Evolutionary conservation across 805 yeast species (phyloP).

Genomic region (Wickerhamiella vanderwaltii): DNA sequence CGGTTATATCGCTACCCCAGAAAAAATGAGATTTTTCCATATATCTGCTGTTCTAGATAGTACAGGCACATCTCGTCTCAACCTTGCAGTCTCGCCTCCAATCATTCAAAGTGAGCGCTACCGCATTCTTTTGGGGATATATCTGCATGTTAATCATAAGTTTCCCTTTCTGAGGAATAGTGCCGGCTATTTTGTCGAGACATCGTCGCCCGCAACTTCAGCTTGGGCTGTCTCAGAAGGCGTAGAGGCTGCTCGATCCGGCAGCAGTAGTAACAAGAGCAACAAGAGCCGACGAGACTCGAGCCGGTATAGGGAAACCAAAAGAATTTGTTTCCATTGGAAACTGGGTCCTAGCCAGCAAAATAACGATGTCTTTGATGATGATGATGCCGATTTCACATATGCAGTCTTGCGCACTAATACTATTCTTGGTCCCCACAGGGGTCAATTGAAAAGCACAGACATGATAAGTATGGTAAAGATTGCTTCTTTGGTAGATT

Average conservation of each 20-base stretch:
- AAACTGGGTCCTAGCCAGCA: neutral
- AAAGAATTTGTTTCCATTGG: constrained; percentile 2
- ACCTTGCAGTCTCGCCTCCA: neutral
- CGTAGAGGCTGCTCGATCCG: too few species aligned
- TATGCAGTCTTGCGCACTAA: constrained; percentile 3
- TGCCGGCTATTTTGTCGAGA: constrained; percentile 1
- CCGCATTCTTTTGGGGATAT: neutral
- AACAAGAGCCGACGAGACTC: too few species aligned
- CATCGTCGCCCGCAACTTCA: too few species aligned
- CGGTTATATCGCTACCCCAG: constrained; percentile 6
- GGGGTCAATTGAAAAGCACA: constrained; percentile 1
- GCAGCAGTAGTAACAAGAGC: too few species aligned
- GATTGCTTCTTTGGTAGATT: neutral
- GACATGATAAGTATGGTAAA: constrained; percentile 4
- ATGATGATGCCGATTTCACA: neutral
- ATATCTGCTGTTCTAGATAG: neutral
- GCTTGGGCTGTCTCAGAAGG: too few species aligned
- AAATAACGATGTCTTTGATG: too few species aligned
- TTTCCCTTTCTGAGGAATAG: neutral
- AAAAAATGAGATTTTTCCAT: constrained; percentile 1
- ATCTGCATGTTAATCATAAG: neutral
- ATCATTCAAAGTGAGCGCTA: constrained; percentile 1
- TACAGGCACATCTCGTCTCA: neutral
- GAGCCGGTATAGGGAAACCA: too few species aligned
- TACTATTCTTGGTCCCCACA: neutral